Evolutionary conservation across 2,329 filamentous ascomycete species (phyloP).

Genomic region (Verticillium klebahnii): DNA sequence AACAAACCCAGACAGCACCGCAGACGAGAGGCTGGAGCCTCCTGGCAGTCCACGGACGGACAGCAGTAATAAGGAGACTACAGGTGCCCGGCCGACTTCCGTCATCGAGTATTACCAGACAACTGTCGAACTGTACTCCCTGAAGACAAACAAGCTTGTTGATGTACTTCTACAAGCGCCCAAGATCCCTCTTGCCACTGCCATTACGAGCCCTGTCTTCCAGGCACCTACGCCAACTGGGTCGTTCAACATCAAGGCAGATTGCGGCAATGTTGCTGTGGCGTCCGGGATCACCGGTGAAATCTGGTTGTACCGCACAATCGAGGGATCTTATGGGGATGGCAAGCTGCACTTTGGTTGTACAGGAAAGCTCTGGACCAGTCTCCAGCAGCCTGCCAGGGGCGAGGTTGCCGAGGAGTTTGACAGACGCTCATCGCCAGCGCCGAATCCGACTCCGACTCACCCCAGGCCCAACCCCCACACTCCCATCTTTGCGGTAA

Average conservation of each 20-base stretch:
- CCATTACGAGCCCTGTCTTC: constrained; percentile 59
- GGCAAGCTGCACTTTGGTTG: constrained; percentile 52
- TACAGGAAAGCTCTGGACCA: constrained; percentile 89
- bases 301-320: constrained; percentile 69
- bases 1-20: constrained; percentile 30
- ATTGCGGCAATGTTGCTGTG: constrained; percentile 66
- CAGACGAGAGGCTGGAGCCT: constrained; percentile 22
- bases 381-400: constrained; percentile 59
- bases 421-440: constrained; percentile 30
- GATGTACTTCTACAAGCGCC: constrained; percentile 70
- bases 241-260: constrained; percentile 68
- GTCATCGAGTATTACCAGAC: constrained; percentile 70
- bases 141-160: constrained; percentile 68
- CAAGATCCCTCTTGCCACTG: constrained; percentile 52
- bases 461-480: constrained; percentile 42
- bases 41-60: constrained; percentile 33
- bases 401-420: constrained; percentile 42
- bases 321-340: constrained; percentile 33
- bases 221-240: constrained; percentile 66
- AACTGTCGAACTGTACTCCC: constrained; percentile 81
- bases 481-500: constrained; percentile 64
- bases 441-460: constrained; percentile 19
- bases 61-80: constrained; percentile 30
- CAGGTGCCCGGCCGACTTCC: constrained; percentile 26
- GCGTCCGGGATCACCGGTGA: constrained; percentile 83